Evolutionary conservation across 257 asterid genomes (phyloP).

Genomic region (Ilex asprella): DNA sequence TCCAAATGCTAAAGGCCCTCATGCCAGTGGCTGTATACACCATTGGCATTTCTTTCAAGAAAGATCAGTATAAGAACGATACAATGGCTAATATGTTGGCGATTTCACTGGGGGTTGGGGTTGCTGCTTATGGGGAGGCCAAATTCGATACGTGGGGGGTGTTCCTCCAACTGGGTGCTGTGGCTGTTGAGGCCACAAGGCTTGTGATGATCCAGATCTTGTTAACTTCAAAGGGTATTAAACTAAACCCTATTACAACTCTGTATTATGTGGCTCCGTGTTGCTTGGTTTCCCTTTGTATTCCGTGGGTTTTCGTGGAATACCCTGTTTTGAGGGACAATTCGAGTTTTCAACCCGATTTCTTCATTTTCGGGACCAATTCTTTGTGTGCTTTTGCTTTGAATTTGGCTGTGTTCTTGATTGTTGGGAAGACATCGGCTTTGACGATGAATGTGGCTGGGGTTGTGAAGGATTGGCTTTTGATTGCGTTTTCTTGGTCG

Average conservation of each 20-base stretch:
- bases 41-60: slow-evolving; percentile 45
- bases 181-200: slow-evolving; percentile 65
- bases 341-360: slow-evolving; percentile 36
- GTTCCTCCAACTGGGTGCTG: slow-evolving; percentile 55
- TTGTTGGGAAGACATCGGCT: slow-evolving; percentile 78
- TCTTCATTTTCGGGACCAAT: slow-evolving; percentile 55
- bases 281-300: slow-evolving; percentile 41
- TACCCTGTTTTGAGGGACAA: slow-evolving; percentile 32
- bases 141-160: slow-evolving; percentile 74
- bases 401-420: slow-evolving; percentile 63
- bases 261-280: slow-evolving; percentile 71
- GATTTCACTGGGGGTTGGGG: slow-evolving; percentile 58
- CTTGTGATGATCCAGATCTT: slow-evolving; percentile 67
- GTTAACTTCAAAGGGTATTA: slow-evolving; percentile 61
- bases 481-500: slow-evolving; percentile 81
- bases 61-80: slow-evolving; percentile 33
- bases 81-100: slow-evolving; percentile 65
- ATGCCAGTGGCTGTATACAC: slow-evolving; percentile 77
- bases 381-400: slow-evolving; percentile 67
- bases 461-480: slow-evolving; percentile 68
- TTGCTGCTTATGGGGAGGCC: slow-evolving; percentile 83
- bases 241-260: slow-evolving; percentile 59
- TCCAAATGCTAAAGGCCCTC: slow-evolving; percentile 69
- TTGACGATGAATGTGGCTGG: slow-evolving; percentile 85
- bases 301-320: slow-evolving; percentile 69